Percentiles rank a stretch among this genome's conserved stretches.
Evolutionary conservation across 768 basidiomycete genomes (phyloP).

Genomic region (Leccinum fibrillosum): DNA sequence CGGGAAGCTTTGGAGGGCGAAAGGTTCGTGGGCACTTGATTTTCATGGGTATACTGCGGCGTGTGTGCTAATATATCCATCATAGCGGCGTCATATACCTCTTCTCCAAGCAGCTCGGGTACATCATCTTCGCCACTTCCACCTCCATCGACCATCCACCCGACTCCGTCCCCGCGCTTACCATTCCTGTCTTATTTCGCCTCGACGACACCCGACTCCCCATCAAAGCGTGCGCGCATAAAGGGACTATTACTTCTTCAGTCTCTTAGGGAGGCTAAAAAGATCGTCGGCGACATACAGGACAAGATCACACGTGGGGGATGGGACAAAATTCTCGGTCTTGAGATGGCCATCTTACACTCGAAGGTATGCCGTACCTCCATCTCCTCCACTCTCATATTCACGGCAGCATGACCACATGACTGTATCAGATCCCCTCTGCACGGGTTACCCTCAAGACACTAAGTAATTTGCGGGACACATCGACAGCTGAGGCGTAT

Average conservation of each 20-base stretch:
- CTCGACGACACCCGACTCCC: constrained; percentile 79
- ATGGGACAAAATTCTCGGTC: constrained; percentile 51
- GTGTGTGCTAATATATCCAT: neutral
- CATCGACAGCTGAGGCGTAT: constrained; percentile 78
- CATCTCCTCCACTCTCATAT: neutral
- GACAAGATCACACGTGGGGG: constrained; percentile 14
- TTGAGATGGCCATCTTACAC: constrained; percentile 77
- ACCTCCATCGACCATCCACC: neutral
- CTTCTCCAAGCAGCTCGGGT: constrained; percentile 20
- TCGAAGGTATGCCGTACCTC: constrained; percentile 54
- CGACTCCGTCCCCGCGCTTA: constrained; percentile 4
- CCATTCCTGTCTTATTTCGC: constrained; percentile 64
- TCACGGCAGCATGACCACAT: neutral
- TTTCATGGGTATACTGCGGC: neutral
- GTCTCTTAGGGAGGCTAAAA: constrained; percentile 19
- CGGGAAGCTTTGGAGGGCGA: constrained; percentile 67
- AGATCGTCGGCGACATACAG: constrained; percentile 17
- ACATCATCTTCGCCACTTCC: constrained; percentile 3
- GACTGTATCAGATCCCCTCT: constrained; percentile 6
- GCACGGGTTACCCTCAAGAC: constrained; percentile 50
- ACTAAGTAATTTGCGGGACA: constrained; percentile 69
- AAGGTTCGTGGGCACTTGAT: constrained; percentile 40
- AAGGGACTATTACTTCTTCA: constrained; percentile 80
- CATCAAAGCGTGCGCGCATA: constrained; percentile 67
- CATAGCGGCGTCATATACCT: constrained; percentile 53